Base-by-base conservation (phyloP, 2,329 filamentous ascomycete genomes). In the Talaromyces sp. region DNA sequence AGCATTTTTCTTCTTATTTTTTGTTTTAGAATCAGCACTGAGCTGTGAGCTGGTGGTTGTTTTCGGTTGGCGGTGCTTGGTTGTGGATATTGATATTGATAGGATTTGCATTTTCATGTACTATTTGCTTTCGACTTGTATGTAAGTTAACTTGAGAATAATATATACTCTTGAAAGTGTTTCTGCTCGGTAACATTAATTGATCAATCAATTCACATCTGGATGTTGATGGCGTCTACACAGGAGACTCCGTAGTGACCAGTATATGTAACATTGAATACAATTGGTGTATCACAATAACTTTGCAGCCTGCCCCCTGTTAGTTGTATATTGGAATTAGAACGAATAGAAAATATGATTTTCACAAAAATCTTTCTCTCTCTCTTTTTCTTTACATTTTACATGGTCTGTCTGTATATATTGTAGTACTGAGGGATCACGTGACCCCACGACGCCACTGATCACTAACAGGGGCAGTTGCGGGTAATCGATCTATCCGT, bases 221-320 rank as follows among this genome's bases (percentile, higher is more conserved):
- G 23, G 23, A 23, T 23, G 23, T 23, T 23, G 23, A 23, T 23
- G 23, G 23, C 2, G 23, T 23, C 23, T 23, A 23, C 8, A 14
- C 74, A 5, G 77, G 79, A 64, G 77, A 78, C 9, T 78, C 77
- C 3, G 78, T 77, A 4, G 70, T 9, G 12, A 34, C 33, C 33
- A 34, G 33, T 34, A 12, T 23, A 23, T 23, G 23, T 23, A 23
- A 23, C 23, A 23, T 23, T 23, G 23, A 23, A 23, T 23, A 34
- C 12, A 34, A 12, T 34, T 34, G 12, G 33, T 34, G 12, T 12
- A 12, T 5, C 33, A 34, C 33, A 34, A 34, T 5, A 12, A 12
- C 33, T 14, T 12, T 36, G 12, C 14, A 36, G 5, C 5, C 12
- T 36, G 1, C 16, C 34, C 34, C 12, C 5, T 36, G 4, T 36